Conservation (phyloP, 176 grass and related monocot genomes). For the Aegilops speltoides region DNA sequence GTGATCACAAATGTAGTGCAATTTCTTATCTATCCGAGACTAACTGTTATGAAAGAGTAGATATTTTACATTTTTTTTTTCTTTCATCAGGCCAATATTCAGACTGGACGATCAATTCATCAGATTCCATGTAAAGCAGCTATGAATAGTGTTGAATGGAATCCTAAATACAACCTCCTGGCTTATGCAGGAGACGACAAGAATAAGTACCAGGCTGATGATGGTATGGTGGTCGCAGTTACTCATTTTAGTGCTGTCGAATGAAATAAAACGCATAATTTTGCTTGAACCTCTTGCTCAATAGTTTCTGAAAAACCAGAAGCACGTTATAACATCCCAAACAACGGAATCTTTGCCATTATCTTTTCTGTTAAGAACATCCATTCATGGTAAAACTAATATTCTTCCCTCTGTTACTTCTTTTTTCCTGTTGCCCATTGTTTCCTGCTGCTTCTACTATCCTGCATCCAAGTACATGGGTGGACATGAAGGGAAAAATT, state of each 20-base stretch:
- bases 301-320: not conserved
- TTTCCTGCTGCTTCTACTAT: not conserved
- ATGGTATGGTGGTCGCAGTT: conserved; percentile 50
- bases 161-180: conserved; percentile 91
- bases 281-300: not conserved
- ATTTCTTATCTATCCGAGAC: conserved; percentile 12
- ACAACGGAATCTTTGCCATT: not conserved
- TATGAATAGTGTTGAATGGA: conserved; percentile 99
- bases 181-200: conserved; percentile 99
- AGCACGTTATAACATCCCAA: not conserved
- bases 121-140: conserved; percentile 94
- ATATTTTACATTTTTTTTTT: conserved; percentile 32
- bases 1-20: conserved; percentile 30
- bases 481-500: not conserved
- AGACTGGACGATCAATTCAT: conserved; percentile 88
- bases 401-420: not conserved
- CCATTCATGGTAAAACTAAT: not conserved
- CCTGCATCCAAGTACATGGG: not conserved
- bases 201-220: conserved; percentile 90
- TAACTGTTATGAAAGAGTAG: not conserved
- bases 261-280: not conserved
- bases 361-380: not conserved
- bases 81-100: conserved; percentile 76
- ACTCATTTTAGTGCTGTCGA: not conserved
- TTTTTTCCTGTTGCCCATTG: not conserved